A percentile compares a stretch with the other conserved stretches of the same genome.
Conservation (phyloP, 169 alveolate species). For the Sarcocystis neurona region DNA sequence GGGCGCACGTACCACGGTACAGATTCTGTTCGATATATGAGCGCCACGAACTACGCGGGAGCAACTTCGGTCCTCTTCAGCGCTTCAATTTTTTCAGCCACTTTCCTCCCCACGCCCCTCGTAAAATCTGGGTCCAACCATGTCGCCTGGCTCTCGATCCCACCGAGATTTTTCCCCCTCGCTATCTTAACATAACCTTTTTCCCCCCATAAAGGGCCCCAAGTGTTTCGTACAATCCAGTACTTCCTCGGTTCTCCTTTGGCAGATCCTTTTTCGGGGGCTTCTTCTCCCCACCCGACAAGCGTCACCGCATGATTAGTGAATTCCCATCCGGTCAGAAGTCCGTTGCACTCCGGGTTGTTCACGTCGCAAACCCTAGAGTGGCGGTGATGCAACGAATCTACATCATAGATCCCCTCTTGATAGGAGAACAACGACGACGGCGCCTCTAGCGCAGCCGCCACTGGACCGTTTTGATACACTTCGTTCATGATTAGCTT, state of each 20-base stretch:
- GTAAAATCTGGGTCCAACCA: slow-evolving; percentile 62
- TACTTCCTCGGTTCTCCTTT: slow-evolving; percentile 63
- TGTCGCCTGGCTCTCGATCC: slow-evolving; percentile 58
- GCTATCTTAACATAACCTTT: slow-evolving; percentile 82
- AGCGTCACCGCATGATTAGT: slow-evolving; percentile 87
- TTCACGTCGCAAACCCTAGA: slow-evolving; percentile 58
- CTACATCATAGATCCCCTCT: slow-evolving; percentile 67
- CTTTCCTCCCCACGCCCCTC: slow-evolving; percentile 49
- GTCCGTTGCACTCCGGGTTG: background rate
- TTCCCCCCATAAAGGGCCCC: slow-evolving; percentile 92
- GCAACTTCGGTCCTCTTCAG: background rate
- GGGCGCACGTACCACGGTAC: background rate
- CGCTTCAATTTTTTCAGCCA: background rate
- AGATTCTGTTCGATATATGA: background rate
- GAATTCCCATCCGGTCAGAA: slow-evolving; percentile 80
- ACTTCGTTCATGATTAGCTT: slow-evolving; percentile 67
- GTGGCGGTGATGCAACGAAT: slow-evolving; percentile 7
- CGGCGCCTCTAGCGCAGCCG: slow-evolving; percentile 72
- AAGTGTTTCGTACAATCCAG: slow-evolving; percentile 89
- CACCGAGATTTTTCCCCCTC: slow-evolving; percentile 69
- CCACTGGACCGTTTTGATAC: slow-evolving; percentile 68
- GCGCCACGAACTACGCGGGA: background rate
- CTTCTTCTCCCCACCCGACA: slow-evolving; percentile 87
- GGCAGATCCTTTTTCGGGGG: background rate
- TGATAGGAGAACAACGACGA: slow-evolving; percentile 68